Evolutionary conservation across 225 moss, liverwort and hornwort genomes (phyloP).

Genomic region (Pseudisothecium myosuroides): DNA sequence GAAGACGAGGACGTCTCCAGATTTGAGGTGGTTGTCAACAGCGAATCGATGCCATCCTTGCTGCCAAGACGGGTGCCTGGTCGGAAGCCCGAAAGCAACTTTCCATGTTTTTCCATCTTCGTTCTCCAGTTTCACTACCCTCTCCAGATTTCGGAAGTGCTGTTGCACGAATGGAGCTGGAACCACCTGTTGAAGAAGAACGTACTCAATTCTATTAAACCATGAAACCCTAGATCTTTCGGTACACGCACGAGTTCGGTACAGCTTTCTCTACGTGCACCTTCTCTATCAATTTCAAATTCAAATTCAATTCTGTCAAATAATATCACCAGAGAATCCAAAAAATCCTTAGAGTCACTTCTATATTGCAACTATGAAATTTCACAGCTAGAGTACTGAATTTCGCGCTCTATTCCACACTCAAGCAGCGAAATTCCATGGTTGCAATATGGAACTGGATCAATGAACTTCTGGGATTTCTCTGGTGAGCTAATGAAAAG

Average conservation of each 20-base stretch:
- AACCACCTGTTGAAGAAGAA: background rate
- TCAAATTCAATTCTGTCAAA: background rate
- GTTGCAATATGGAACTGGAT: background rate
- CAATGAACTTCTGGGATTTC: background rate
- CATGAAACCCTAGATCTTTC: background rate
- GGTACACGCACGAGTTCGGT: background rate
- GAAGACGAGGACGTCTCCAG: constrained; percentile 7
- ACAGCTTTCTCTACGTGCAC: background rate
- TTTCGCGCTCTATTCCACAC: background rate
- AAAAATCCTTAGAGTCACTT: too few relatives aligned
- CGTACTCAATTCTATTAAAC: background rate
- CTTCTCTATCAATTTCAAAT: background rate
- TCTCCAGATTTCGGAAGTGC: background rate
- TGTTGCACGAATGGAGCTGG: background rate
- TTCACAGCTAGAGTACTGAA: background rate
- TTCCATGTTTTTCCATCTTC: background rate
- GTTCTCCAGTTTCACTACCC: constrained; percentile 5
- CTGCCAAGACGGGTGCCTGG: background rate
- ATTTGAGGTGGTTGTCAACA: background rate
- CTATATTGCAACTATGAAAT: background rate
- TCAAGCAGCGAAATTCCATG: background rate
- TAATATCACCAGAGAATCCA: background rate
- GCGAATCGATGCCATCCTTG: constrained; percentile 5
- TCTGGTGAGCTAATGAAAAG: background rate
- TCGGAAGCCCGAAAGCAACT: background rate